phyloP scores from a whole-genome alignment of 371 early-diverging fungal species.

The Mucor sp. region DNA sequence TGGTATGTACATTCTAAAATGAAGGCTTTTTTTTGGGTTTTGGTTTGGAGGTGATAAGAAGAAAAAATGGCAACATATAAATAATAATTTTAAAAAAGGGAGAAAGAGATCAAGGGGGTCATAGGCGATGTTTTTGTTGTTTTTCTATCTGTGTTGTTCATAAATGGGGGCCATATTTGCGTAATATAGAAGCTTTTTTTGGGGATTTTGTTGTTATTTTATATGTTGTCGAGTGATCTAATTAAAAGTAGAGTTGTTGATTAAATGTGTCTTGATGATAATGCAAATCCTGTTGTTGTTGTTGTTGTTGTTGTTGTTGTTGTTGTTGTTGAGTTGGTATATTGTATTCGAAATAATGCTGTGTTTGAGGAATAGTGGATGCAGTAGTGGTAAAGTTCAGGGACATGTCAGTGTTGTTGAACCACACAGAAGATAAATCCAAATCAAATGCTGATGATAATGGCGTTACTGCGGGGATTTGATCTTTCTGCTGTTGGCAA shows the following conservation, averaged over 20 bases:
- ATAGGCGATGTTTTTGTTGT: background rate
- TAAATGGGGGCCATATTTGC: background rate
- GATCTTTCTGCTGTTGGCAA: background rate
- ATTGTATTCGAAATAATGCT: constrained; percentile 5
- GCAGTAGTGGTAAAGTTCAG: background rate
- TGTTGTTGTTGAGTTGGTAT: constrained; percentile 8
- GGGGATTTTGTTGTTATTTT: background rate
- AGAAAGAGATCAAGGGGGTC: constrained; percentile 1
- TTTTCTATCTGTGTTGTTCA: background rate
- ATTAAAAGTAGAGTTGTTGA: constrained; percentile 1
- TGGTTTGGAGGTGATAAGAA: background rate
- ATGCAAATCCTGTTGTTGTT: background rate
- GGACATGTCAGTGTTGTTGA: background rate
- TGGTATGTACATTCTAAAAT: constrained; percentile 14
- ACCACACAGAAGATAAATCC: background rate
- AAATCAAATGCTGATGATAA: background rate
- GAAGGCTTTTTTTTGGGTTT: background rate
- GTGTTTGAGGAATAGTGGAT: constrained; percentile 5
- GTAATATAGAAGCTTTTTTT: background rate
- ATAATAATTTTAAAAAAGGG: background rate
- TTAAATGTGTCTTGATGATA: background rate
- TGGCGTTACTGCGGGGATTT: background rate
- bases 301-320: background rate
- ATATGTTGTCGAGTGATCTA: background rate
- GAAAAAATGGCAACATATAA: background rate